A percentile compares a stretch with the other conserved stretches of the same genome.
Evolutionary conservation across 768 basidiomycete genomes (phyloP).

Genomic region (Rhizopogon roseolus): DNA sequence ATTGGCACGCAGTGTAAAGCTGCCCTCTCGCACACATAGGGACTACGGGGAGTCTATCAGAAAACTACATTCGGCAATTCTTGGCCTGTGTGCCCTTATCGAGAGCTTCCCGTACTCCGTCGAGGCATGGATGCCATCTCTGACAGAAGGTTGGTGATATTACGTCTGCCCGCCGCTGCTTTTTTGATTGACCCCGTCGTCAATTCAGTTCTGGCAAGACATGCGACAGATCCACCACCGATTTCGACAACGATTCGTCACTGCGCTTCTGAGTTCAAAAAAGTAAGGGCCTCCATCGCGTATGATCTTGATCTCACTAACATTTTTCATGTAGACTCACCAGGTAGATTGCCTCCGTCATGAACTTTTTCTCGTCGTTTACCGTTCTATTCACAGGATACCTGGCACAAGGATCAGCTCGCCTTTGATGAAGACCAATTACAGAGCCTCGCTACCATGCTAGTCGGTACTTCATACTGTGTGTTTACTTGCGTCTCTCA

Average conservation of each 20-base stretch:
- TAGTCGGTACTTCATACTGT: slow-evolving; percentile 90
- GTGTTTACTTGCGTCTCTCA: slow-evolving; percentile 24
- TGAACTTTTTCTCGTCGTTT: slow-evolving; percentile 7
- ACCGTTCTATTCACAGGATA: slow-evolving; percentile 51
- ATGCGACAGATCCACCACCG: slow-evolving; percentile 82
- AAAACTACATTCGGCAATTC: slow-evolving; percentile 81
- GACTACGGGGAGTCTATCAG: slow-evolving; percentile 69
- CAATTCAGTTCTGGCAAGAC: slow-evolving; percentile 59
- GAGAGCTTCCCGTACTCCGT: slow-evolving; percentile 96
- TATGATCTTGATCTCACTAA: slow-evolving; percentile 5
- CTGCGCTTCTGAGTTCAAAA: slow-evolving; percentile 82
- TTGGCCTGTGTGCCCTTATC: slow-evolving; percentile 91
- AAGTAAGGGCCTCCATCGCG: slow-evolving; percentile 40
- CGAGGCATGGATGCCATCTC: slow-evolving; percentile 85
- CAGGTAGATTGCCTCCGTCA: slow-evolving; percentile 36
- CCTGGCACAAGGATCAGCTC: slow-evolving; percentile 87
- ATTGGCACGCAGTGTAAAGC: slow-evolving; percentile 51
- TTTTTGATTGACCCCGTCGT: slow-evolving; percentile 1
- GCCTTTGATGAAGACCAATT: slow-evolving; percentile 88
- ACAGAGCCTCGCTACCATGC: slow-evolving; percentile 80
- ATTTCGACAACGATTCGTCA: slow-evolving; percentile 88
- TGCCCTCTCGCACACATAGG: slow-evolving; percentile 69
- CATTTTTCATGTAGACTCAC: slow-evolving; percentile 42
- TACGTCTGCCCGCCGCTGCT: background rate
- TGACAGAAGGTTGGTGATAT: slow-evolving; percentile 60